These are phyloP conservation scores for Aspergillus ustus DNA, from an alignment of 2,329 filamentous ascomycete species.

Conservation along the genomic window DNA sequence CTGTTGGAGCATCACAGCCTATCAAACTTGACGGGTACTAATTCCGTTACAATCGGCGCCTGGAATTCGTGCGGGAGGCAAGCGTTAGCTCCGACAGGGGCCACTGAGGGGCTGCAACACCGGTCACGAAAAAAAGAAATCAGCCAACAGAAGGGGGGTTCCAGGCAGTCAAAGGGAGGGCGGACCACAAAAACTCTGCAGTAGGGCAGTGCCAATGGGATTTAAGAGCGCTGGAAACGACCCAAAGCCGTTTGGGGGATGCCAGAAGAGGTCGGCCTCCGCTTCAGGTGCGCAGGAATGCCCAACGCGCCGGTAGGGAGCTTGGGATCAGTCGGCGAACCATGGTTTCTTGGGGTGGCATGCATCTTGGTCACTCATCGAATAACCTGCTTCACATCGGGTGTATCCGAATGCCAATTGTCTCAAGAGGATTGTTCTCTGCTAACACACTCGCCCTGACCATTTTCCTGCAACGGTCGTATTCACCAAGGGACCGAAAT, in stretches of 20 bases:
- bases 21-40: conserved; percentile 15
- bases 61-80: conserved; percentile 19
- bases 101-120: not conserved
- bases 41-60: conserved; percentile 13
- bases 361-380: not conserved
- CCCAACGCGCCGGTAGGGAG: not conserved
- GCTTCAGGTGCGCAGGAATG: not conserved
- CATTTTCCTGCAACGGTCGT: not conserved
- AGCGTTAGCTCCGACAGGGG: conserved; percentile 1
- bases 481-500: not conserved
- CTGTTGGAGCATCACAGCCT: conserved; percentile 7
- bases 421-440: not conserved
- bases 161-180: not conserved
- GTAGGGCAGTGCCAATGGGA: not conserved
- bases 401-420: not conserved
- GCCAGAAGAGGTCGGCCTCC: not conserved
- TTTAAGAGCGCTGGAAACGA: not conserved
- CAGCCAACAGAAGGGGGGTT: not conserved
- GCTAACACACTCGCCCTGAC: not conserved
- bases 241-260: not conserved
- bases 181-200: not conserved
- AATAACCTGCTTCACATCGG: not conserved
- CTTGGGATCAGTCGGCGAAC: not conserved
- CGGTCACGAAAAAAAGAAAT: conserved; percentile 12
- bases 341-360: not conserved